Conservation (phyloP, 106 monocot genomes). For the Ottelia alismoides region DNA sequence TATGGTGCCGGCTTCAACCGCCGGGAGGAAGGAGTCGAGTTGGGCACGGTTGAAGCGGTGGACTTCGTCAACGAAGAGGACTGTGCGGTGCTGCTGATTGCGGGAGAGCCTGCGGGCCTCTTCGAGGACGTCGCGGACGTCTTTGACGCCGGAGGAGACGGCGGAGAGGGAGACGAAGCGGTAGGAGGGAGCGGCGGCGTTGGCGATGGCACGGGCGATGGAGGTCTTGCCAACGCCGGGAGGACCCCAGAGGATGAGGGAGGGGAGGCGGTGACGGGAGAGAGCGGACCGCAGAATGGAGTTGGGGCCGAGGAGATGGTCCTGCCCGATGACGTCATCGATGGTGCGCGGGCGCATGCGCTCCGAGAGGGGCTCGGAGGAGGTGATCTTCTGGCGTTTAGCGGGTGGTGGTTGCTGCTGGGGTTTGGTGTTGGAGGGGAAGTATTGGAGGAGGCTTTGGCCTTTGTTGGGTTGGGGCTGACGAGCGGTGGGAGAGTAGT, state of each 20-base stretch:
- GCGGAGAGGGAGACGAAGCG: conserved; percentile 60
- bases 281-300: conserved; percentile 34
- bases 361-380: conserved; percentile 65
- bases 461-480: too few species aligned
- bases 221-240: conserved; percentile 78
- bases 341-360: conserved; percentile 60
- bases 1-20: conserved; percentile 71
- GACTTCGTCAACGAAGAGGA: conserved; percentile 81
- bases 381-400: too few species aligned
- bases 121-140: conserved; percentile 47
- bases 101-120: conserved; percentile 9
- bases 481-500: too few species aligned
- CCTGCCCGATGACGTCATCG: conserved; percentile 47
- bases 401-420: too few species aligned
- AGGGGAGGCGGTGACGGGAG: conserved; percentile 24
- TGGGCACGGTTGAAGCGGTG: conserved; percentile 64
- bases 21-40: conserved; percentile 70
- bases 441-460: too few species aligned
- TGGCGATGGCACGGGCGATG: conserved; percentile 54
- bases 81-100: conserved; percentile 18
- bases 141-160: conserved; percentile 50
- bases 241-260: conserved; percentile 76
- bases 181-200: conserved; percentile 18
- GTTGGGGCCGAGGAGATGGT: conserved; percentile 46
- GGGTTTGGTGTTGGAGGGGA: too few species aligned